phyloP scores from a whole-genome alignment of 176 grass and related monocot species.

The Phragmites australis region DNA sequence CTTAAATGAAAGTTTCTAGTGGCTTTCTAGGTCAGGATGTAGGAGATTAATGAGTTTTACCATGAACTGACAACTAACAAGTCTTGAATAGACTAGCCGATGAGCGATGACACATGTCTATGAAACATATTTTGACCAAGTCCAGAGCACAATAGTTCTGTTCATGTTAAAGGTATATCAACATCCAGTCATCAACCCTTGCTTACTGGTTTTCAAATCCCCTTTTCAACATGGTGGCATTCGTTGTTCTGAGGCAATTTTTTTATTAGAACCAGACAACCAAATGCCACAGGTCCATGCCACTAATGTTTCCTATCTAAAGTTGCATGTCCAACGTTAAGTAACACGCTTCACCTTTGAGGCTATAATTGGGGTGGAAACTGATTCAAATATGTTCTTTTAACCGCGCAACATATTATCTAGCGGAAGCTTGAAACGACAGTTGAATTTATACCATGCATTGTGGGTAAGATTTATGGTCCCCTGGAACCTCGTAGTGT shows the following conservation, averaged over 20 bases:
- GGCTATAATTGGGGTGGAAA: not conserved
- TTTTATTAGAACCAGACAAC: not conserved
- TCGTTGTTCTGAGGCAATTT: not conserved
- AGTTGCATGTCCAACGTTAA: not conserved
- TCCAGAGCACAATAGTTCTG: not conserved
- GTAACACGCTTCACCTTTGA: not conserved
- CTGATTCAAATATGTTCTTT: not conserved
- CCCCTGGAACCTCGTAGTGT: not conserved
- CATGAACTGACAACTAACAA: constrained; percentile 11
- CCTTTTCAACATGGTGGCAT: not conserved
- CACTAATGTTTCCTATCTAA: not conserved
- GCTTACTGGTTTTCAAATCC: not conserved
- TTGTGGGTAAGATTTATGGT: not conserved
- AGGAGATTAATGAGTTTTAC: constrained; percentile 2
- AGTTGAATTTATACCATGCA: not conserved
- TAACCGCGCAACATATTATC: too few species aligned
- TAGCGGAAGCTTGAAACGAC: not conserved
- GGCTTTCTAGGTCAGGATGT: not conserved
- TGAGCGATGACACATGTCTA: not conserved
- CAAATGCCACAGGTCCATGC: not conserved
- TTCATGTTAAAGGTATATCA: not conserved
- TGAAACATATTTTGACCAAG: not conserved
- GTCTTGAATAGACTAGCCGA: not conserved
- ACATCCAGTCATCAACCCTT: not conserved
- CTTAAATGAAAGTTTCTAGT: constrained; percentile 16